Evolutionary conservation across 108 stramenopile species (phyloP).

Genomic region (Discostella stelligeroides): DNA sequence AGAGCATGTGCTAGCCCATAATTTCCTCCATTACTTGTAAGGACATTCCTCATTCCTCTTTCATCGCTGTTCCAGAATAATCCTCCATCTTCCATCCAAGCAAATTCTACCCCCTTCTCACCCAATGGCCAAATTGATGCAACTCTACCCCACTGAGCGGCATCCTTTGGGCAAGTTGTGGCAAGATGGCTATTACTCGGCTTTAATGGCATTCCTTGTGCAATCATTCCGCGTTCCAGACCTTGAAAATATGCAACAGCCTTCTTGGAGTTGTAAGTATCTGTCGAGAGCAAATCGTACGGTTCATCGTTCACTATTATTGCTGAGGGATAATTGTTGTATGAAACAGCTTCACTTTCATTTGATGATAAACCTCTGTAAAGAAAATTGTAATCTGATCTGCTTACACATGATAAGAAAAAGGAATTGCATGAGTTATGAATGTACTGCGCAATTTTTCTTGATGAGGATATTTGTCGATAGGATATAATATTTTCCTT

Average conservation of each 20-base stretch:
- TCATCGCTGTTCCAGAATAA: slow-evolving; percentile 33
- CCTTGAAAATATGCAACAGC: slow-evolving; percentile 49
- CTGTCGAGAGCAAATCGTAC: slow-evolving; percentile 43
- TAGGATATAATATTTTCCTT: not conserved
- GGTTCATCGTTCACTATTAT: slow-evolving; percentile 35
- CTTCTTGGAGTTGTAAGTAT: slow-evolving; percentile 45
- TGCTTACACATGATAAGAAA: slow-evolving; percentile 25
- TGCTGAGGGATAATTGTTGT: slow-evolving; percentile 16
- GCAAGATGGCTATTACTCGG: slow-evolving; percentile 50
- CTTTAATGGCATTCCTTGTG: slow-evolving; percentile 27
- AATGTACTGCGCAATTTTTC: slow-evolving; percentile 33
- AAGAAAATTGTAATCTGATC: slow-evolving; percentile 41
- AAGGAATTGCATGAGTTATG: slow-evolving; percentile 19
- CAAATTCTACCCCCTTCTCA: slow-evolving; percentile 44
- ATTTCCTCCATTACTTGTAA: not conserved
- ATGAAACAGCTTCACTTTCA: not conserved
- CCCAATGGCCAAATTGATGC: slow-evolving; percentile 59
- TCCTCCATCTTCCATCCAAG: slow-evolving; percentile 44
- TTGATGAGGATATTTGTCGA: not conserved
- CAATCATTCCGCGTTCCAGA: slow-evolving; percentile 41
- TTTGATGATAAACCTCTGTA: slow-evolving; percentile 40
- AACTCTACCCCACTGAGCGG: slow-evolving; percentile 44
- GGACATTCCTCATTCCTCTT: not conserved
- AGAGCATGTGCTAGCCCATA: slow-evolving; percentile 33
- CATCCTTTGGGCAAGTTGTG: slow-evolving; percentile 46